phyloP scores from a whole-genome alignment of 2,329 filamentous ascomycete genomes.

The Calcarisporium arbuscula region DNA sequence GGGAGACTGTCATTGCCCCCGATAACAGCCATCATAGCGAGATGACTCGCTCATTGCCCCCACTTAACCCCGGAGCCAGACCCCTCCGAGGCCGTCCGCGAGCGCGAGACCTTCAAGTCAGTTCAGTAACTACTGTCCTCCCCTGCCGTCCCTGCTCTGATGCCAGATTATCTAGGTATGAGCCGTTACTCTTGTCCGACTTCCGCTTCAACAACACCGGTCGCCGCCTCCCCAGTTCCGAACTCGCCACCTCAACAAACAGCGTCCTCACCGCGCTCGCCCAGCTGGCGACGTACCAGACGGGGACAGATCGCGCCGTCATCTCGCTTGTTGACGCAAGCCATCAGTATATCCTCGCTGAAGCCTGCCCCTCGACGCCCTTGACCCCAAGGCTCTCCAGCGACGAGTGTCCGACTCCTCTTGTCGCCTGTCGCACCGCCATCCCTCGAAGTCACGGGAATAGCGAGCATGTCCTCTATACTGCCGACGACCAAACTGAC shows the following conservation, averaged over 20 bases:
- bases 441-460: conserved; percentile 21
- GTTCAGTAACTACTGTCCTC: background rate
- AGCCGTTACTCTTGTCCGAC: conserved; percentile 7
- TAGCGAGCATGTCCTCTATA: conserved; percentile 22
- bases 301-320: conserved; percentile 35
- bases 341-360: conserved; percentile 44
- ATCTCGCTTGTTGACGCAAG: conserved; percentile 45
- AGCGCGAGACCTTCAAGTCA: conserved; percentile 25
- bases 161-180: too few species aligned
- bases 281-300: conserved; percentile 38
- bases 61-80: too few species aligned
- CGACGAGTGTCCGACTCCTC: conserved; percentile 8
- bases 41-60: too few species aligned
- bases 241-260: conserved; percentile 25
- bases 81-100: conserved; percentile 21
- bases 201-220: conserved; percentile 18
- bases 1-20: too few species aligned
- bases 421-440: conserved; percentile 24
- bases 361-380: conserved; percentile 37
- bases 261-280: conserved; percentile 41
- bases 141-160: too few species aligned
- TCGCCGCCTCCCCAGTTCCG: conserved; percentile 14
- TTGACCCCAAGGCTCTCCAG: conserved; percentile 18
- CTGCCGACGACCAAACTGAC: background rate
- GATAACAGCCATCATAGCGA: too few species aligned